Evolutionary conservation across 2,329 filamentous ascomycete species (phyloP), one percentile per base, ranked within the genome.

Genomic region (Fusarium albosuccineum): DNA sequence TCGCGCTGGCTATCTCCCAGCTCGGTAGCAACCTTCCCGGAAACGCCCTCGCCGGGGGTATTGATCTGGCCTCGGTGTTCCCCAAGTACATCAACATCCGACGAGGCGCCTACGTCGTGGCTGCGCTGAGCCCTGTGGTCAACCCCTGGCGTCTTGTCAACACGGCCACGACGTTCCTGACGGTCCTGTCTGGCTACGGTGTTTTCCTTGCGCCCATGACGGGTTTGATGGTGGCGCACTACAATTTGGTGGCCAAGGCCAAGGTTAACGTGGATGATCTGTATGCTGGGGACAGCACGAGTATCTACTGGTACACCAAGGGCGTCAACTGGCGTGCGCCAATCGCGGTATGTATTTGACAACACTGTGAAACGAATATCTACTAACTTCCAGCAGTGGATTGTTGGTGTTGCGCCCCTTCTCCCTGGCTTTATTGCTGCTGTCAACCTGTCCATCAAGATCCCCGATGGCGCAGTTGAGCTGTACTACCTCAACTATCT

Each of bases 351-450:
- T 66, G 79, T 75, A 17, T n/a, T 8, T 6, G n/a, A 10, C 9
- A 14, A 17, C 14, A 2, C 6, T 30, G 3, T 4, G 3, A 2
- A 6, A 4, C n/a, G 26, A 14, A 11, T 4, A 29, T 16, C 37
- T 2, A 26, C 61, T 67, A 44, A 70, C 41, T 10, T 17, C 13
- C 3, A 7, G 2, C 30, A 82, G 77, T 83, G 82, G 79, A 58
- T 77, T 17, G 68, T 77, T 17, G 80, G 80, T 5, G 77, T 80
- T 4, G 74, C 71, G 0, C 82, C 82, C 1, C 76, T 75, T 4
- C 63, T 83, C 49, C 81, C 82, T 0, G 82, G 82, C 11, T 82
- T 83, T 59, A 71, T 82, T 7, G 76, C 77, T 2, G 76, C 80
- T 4, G 76, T 83, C 10, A 77, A 80, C 48, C n/a, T 17, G 0